Conservation (phyloP, 2,329 filamentous ascomycete species). For the Penicillium olsonii region DNA sequence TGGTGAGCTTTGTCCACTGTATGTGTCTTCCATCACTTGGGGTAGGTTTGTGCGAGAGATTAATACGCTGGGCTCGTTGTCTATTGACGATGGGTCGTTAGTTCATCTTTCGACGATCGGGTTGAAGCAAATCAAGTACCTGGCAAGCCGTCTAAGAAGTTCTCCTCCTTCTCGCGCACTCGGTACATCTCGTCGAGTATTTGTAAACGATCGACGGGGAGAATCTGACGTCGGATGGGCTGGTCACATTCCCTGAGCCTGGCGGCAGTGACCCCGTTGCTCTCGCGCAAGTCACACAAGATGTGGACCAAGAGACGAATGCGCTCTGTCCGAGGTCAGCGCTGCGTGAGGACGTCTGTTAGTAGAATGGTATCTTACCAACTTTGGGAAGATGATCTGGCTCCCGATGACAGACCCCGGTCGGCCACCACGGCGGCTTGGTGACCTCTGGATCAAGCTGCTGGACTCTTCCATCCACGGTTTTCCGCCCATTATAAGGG, state of each 20-base stretch:
- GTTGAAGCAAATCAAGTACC: conserved; percentile 26
- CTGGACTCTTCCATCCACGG: conserved; percentile 33
- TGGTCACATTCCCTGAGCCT: conserved; percentile 43
- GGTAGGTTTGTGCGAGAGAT: conserved; percentile 33
- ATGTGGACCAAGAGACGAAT: conserved; percentile 44
- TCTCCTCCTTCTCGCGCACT: conserved; percentile 42
- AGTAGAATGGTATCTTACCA: conserved; percentile 22
- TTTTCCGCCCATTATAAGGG: conserved; percentile 38
- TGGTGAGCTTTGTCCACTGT: conserved; percentile 19
- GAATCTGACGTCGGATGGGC: conserved; percentile 41
- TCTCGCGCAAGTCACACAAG: conserved; percentile 39
- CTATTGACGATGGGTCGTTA: conserved; percentile 14
- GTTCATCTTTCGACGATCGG: conserved; percentile 3
- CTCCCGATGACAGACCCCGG: conserved; percentile 35
- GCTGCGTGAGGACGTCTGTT: neutral
- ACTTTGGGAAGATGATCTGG: conserved; percentile 38
- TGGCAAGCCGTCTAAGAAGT: conserved; percentile 38
- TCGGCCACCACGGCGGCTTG: conserved; percentile 39
- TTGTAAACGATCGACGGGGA: conserved; percentile 34
- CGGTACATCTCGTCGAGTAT: conserved; percentile 45
- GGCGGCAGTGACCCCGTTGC: conserved; percentile 38
- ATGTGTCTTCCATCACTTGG: conserved; percentile 20
- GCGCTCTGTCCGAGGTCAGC: conserved; percentile 31
- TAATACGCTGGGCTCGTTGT: conserved; percentile 27
- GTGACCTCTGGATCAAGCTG: conserved; percentile 36